Evolutionary conservation across 2,329 filamentous ascomycete species (phyloP).

Genomic region (Pyricularia pennisetigena): DNA sequence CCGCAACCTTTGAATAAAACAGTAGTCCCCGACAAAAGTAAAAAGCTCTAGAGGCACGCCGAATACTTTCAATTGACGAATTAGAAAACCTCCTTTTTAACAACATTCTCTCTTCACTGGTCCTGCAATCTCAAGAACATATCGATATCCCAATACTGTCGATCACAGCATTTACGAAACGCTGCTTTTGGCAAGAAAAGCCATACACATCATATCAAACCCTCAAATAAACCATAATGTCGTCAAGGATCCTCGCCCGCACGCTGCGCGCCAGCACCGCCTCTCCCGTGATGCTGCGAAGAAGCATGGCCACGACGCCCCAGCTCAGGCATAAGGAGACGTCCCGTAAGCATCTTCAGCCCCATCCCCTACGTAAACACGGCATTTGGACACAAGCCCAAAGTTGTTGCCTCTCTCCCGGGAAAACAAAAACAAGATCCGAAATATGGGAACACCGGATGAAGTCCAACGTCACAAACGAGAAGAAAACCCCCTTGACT

Average conservation of each 20-base stretch:
- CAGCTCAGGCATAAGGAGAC: conserved; percentile 3
- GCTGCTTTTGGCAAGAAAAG: neutral
- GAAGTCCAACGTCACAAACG: neutral
- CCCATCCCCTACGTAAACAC: neutral
- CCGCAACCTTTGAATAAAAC: neutral
- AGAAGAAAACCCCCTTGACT: neutral
- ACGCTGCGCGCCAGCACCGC: neutral
- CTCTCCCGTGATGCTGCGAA: neutral
- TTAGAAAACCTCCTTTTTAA: neutral
- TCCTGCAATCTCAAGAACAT: neutral
- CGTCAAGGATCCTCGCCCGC: neutral
- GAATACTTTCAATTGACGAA: neutral
- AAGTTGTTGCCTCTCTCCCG: neutral
- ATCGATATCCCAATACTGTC: neutral
- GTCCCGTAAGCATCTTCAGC: conserved; percentile 1
- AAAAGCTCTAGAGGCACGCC: neutral
- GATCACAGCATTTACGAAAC: neutral
- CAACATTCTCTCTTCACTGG: neutral
- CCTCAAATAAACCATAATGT: neutral
- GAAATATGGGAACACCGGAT: conserved; percentile 9
- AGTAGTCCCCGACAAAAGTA: neutral
- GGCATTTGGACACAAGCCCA: neutral
- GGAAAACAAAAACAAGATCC: conserved; percentile 9
- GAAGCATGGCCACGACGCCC: neutral
- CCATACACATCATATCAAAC: neutral